Percentiles rank a stretch among this genome's conserved stretches.
Conservation (phyloP, 108 stramenopile species). For the Chaetoceros tenuissimus region DNA sequence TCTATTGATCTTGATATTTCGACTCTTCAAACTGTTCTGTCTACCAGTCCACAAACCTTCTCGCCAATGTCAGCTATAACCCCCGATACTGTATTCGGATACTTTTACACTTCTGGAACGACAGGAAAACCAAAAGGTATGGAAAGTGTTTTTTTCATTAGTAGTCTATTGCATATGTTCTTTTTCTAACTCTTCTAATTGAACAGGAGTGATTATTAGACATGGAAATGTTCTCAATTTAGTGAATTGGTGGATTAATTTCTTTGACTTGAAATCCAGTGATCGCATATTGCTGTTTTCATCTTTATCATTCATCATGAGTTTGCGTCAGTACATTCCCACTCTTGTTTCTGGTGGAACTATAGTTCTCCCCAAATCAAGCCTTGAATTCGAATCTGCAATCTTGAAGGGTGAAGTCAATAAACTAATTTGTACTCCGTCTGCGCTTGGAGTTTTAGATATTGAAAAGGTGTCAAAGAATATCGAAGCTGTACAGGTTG, state of each 20-base stretch:
- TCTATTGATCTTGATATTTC: neutral
- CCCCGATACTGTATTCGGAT: constrained; percentile 4
- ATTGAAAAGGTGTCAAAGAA: constrained; percentile 8
- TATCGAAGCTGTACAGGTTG: constrained; percentile 14
- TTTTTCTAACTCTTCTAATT: constrained; percentile 3
- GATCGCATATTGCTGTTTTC: constrained; percentile 12
- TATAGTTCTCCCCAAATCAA: constrained; percentile 3
- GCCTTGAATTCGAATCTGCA: constrained; percentile 14
- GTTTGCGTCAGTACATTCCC: constrained; percentile 14
- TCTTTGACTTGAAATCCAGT: constrained; percentile 7
- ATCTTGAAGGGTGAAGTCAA: constrained; percentile 12
- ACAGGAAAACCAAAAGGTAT: too few relatives aligned
- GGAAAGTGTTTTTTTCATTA: too few relatives aligned
- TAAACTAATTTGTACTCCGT: constrained; percentile 20
- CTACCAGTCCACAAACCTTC: neutral
- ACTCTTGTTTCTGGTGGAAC: constrained; percentile 8
- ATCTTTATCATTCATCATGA: constrained; percentile 19
- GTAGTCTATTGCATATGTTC: neutral
- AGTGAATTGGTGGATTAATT: constrained; percentile 14
- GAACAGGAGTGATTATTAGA: constrained; percentile 8
- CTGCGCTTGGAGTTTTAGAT: constrained; percentile 14
- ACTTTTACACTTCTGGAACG: constrained; percentile 2
- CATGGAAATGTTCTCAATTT: constrained; percentile 13
- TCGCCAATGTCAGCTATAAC: neutral
- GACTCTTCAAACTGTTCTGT: neutral